phyloP scores from a whole-genome alignment of 176 grass and related monocot species.

The Cymbopogon citratus region DNA sequence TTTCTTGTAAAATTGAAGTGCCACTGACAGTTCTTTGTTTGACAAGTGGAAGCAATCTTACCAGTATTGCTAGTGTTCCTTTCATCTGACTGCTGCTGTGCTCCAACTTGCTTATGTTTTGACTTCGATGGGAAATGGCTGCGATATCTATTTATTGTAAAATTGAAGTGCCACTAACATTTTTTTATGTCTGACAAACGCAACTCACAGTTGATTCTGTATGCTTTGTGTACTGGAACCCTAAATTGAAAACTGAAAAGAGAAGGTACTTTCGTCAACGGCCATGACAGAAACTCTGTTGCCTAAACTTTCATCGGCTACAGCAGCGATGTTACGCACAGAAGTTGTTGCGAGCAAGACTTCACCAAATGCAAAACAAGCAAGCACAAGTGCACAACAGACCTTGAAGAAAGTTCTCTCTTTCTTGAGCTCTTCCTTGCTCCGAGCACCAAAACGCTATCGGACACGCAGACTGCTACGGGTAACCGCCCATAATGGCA shows the following conservation, averaged over 20 bases:
- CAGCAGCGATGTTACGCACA: neutral
- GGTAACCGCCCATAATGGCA: neutral
- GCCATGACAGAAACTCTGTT: neutral
- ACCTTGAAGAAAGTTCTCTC: neutral
- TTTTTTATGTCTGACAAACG: neutral
- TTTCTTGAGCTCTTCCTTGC: neutral
- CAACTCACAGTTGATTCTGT: neutral
- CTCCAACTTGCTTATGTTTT: neutral
- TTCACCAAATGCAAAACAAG: neutral
- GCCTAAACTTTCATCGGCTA: neutral
- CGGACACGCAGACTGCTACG: neutral
- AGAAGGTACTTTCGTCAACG: neutral
- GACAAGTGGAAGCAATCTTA: no score
- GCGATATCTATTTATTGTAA: neutral
- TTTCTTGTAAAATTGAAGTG: neutral
- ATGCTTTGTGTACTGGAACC: neutral
- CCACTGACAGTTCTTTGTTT: neutral
- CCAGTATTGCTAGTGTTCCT: neutral
- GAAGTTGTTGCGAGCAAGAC: neutral
- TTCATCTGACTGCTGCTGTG: neutral
- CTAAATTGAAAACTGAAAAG: neutral
- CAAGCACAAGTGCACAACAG: neutral
- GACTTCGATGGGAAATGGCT: neutral
- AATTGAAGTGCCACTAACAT: neutral
- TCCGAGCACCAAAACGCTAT: neutral